phyloP scores from a whole-genome alignment of 2,329 filamentous ascomycete species.

The Aspergillus jensenii region DNA sequence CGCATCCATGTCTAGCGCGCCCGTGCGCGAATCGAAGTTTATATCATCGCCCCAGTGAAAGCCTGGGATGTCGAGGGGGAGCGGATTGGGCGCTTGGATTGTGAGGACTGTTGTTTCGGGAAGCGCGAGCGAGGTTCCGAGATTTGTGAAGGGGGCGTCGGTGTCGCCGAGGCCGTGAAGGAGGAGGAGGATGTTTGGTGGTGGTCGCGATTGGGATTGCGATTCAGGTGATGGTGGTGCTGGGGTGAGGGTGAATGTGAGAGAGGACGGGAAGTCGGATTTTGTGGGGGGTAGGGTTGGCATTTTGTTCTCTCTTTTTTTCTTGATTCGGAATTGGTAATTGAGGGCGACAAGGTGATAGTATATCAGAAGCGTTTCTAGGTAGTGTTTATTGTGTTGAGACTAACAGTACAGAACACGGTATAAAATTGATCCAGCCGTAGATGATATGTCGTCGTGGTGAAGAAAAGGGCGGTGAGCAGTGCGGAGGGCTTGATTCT shows the following conservation, averaged over 20 bases:
- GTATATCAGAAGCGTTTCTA: background rate
- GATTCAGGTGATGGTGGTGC: slow-evolving; percentile 36
- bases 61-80: slow-evolving; percentile 68
- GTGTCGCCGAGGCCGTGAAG: slow-evolving; percentile 84
- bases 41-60: slow-evolving; percentile 72
- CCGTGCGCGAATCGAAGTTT: slow-evolving; percentile 51
- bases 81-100: slow-evolving; percentile 66
- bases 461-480: too few relatives aligned
- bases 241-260: slow-evolving; percentile 39
- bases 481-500: too few relatives aligned
- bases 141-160: slow-evolving; percentile 64
- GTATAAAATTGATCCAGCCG: too few relatives aligned
- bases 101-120: slow-evolving; percentile 76
- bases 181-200: slow-evolving; percentile 74
- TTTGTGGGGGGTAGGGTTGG: slow-evolving; percentile 38
- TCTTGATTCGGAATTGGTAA: background rate
- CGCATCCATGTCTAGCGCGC: slow-evolving; percentile 61
- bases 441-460: too few relatives aligned
- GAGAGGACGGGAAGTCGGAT: slow-evolving; percentile 48
- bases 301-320: slow-evolving; percentile 21
- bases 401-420: background rate
- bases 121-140: slow-evolving; percentile 68
- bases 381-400: background rate
- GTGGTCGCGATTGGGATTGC: slow-evolving; percentile 49
- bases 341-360: background rate